Base-by-base conservation (phyloP, 257 asterid species). In the Fraxinus excelsior region DNA sequence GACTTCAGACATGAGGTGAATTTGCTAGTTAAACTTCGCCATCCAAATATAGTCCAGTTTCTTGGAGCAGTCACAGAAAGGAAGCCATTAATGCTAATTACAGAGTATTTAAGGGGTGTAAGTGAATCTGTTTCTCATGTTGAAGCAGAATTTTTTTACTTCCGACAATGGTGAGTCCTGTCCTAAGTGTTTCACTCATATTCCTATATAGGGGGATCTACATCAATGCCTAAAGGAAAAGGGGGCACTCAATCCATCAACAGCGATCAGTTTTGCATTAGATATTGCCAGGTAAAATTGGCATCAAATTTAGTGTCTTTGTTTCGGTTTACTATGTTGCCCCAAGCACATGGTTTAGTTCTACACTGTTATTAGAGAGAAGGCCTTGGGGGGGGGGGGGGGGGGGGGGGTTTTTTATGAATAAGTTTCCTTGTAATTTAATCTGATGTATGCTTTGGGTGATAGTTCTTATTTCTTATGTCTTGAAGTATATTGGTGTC, bases 1-100 rank as follows among this genome's bases (percentile, higher is more conserved):
- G 99, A 95, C 87, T 95, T 93, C 88, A 90, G 98, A 87, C 99
- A 95, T 77, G 98, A 93, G 90, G 99, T 93, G 75, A 91, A 91
- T 83, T 90, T 95, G 91, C 91, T 95, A 53, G 99, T 95, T 86
- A 95, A 95, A 89, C 98, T 95, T 82, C 97, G 99, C 64, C 99
- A 95, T 87, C 99, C 99, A 76, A 95, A 95, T 85, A 86, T 95
- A 66, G 99, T 95, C 86, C 98, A 95, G 80, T 95, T 95, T 83
- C 94, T 93, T 79, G 99, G 98, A 88, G 99, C 98, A 44, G 98
- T 93, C 70, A 93, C 98, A 35, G 94, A 91, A 67, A 95, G 79
- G 88, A 93, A 95, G 85, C 99, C 99, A 70, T 84, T 95, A 75
- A 93, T 95, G 99, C 86, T 95, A 79, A 90, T 95, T 69, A 93